Conservation (phyloP, 768 basidiomycete species). For the Calocybe indica region DNA sequence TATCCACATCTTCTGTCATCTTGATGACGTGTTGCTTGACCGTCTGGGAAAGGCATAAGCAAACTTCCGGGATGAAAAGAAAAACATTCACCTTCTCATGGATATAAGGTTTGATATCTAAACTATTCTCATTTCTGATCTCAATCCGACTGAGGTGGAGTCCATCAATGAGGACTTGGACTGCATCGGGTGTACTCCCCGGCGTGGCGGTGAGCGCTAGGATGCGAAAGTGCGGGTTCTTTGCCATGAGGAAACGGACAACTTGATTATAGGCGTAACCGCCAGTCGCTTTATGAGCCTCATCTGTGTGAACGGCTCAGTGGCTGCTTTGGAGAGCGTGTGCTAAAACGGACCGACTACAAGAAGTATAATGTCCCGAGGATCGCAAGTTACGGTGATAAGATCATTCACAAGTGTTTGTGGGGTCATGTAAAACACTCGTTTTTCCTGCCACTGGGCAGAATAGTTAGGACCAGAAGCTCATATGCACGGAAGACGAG, state of each 20-base stretch:
- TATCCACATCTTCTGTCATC: conserved; percentile 62
- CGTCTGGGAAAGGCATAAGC: conserved; percentile 34
- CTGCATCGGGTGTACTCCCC: conserved; percentile 76
- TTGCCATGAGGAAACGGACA: conserved; percentile 85
- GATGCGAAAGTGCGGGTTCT: conserved; percentile 90
- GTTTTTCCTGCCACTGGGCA: conserved; percentile 69
- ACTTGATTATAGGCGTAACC: conserved; percentile 90
- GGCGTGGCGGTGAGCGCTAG: conserved; percentile 96
- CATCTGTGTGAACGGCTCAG: conserved; percentile 46
- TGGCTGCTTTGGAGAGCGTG: neutral
- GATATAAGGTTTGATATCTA: conserved; percentile 82
- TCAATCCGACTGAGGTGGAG: conserved; percentile 95
- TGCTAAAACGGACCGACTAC: conserved; percentile 63
- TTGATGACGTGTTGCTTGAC: conserved; percentile 74
- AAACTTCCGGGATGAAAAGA: neutral
- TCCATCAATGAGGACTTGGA: conserved; percentile 87
- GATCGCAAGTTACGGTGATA: conserved; percentile 64
- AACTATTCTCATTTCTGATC: conserved; percentile 84
- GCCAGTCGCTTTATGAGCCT: conserved; percentile 92
- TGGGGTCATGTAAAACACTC: conserved; percentile 94
- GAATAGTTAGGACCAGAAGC: neutral
- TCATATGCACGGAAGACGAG: conserved; percentile 4
- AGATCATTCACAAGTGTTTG: conserved; percentile 93
- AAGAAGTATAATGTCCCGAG: conserved; percentile 73
- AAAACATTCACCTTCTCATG: conserved; percentile 66